Evolutionary conservation across 257 asterid genomes (phyloP).

Genomic region (Rauvolfia tetraphylla): DNA sequence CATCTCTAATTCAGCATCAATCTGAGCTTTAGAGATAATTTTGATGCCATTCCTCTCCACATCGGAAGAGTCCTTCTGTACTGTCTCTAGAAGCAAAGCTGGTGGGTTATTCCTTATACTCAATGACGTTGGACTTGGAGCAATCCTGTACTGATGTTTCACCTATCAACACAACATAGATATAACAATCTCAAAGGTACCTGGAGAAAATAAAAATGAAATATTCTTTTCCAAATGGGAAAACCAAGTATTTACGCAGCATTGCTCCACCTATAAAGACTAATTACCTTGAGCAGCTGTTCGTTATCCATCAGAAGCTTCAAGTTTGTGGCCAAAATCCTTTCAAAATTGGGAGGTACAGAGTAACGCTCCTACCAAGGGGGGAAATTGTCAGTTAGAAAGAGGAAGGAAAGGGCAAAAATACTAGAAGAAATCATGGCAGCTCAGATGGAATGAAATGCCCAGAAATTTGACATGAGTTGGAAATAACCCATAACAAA

Average conservation of each 20-base stretch:
- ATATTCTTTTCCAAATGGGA: neutral
- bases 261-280: neutral
- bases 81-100: slow-evolving; percentile 30
- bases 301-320: slow-evolving; percentile 70
- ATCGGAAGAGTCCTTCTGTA: slow-evolving; percentile 31
- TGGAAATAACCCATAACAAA: slow-evolving; percentile 2
- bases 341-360: slow-evolving; percentile 59
- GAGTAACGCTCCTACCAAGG: slow-evolving; percentile 55
- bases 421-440: neutral
- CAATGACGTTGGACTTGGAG: slow-evolving; percentile 50
- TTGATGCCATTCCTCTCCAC: slow-evolving; percentile 31
- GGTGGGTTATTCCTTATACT: slow-evolving; percentile 30
- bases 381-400: neutral
- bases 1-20: slow-evolving; percentile 74
- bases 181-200: slow-evolving; percentile 5
- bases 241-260: neutral
- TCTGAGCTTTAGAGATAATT: slow-evolving; percentile 53
- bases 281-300: slow-evolving; percentile 66
- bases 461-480: neutral
- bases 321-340: slow-evolving; percentile 54
- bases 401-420: neutral
- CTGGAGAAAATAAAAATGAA: neutral
- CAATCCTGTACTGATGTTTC: slow-evolving; percentile 75
- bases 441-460: neutral
- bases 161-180: slow-evolving; percentile 47